Conservation (phyloP, 352 stramenopile species). For the Phytophthora sp. region DNA sequence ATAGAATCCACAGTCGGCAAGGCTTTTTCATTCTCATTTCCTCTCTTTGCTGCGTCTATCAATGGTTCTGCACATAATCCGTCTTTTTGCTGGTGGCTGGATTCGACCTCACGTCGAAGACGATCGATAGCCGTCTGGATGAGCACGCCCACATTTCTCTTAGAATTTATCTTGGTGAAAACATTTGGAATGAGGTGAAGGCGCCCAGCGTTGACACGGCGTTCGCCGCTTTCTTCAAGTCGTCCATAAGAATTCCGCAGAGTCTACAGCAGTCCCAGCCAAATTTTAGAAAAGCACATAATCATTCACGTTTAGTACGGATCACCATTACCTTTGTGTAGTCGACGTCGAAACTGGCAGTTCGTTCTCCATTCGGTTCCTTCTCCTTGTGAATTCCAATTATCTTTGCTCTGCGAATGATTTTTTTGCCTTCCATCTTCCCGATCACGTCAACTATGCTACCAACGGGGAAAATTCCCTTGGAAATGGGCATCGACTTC, state of each 20-base stretch:
- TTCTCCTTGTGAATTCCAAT: conserved; percentile 36
- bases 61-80: not conserved
- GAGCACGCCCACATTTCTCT: conserved; percentile 26
- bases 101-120: conserved; percentile 35
- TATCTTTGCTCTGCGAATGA: conserved; percentile 40
- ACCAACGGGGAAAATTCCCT: conserved; percentile 53
- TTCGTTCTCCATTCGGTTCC: conserved; percentile 14
- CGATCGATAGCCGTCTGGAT: conserved; percentile 44
- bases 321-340: conserved; percentile 42
- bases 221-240: conserved; percentile 18
- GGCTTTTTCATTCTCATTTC: not conserved
- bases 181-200: conserved; percentile 20
- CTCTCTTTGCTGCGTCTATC: not conserved
- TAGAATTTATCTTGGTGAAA: conserved; percentile 12
- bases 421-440: conserved; percentile 27
- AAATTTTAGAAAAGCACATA: not conserved
- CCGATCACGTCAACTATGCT: conserved; percentile 41
- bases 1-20: conserved; percentile 43
- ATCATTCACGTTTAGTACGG: not conserved
- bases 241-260: conserved; percentile 27
- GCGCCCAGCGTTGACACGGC: conserved; percentile 16
- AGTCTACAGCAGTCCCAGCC: conserved; percentile 3
- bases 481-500: conserved; percentile 35
- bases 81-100: not conserved
- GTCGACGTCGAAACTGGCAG: conserved; percentile 52